phyloP scores from a whole-genome alignment of 2,329 filamentous ascomycete species.

The Xylariales sp. region DNA sequence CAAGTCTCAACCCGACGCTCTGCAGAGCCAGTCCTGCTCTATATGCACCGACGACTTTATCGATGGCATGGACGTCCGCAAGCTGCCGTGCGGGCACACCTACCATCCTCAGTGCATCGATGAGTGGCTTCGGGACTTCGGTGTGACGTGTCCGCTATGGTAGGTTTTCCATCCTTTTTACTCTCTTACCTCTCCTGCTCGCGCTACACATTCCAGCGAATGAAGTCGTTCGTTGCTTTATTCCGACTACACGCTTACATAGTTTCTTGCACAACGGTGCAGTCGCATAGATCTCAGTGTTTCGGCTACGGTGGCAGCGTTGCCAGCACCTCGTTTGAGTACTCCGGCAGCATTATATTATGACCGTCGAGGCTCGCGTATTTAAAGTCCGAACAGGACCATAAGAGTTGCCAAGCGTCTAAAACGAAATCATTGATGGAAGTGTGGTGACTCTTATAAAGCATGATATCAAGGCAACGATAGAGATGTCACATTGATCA shows the following conservation, averaged over 20 bases:
- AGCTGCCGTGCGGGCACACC: constrained; percentile 8
- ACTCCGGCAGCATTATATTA: no score
- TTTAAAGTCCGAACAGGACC: no score
- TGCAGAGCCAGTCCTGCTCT: constrained; percentile 1
- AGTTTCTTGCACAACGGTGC: background rate
- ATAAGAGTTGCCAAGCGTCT: no score
- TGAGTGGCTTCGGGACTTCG: constrained; percentile 10
- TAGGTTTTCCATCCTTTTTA: background rate
- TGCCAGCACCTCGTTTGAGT: background rate
- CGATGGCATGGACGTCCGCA: background rate
- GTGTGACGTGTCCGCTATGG: constrained; percentile 9
- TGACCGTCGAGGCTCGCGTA: no score
- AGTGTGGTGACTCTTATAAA: no score
- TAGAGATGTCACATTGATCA: no score
- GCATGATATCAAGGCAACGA: no score
- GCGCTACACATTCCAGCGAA: no score
- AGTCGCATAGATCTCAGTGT: constrained; percentile 4
- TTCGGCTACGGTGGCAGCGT: constrained; percentile 3
- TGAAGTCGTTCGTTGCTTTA: no score
- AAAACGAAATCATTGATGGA: no score
- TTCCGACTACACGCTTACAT: background rate
- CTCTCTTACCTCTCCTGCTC: no score
- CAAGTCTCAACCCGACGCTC: constrained; percentile 3
- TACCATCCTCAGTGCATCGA: constrained; percentile 7
- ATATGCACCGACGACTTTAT: constrained; percentile 6